Percentiles rank a stretch among this genome's conserved stretches.
Conservation (phyloP, 108 stramenopile species). For the Nitzschia sp. region DNA sequence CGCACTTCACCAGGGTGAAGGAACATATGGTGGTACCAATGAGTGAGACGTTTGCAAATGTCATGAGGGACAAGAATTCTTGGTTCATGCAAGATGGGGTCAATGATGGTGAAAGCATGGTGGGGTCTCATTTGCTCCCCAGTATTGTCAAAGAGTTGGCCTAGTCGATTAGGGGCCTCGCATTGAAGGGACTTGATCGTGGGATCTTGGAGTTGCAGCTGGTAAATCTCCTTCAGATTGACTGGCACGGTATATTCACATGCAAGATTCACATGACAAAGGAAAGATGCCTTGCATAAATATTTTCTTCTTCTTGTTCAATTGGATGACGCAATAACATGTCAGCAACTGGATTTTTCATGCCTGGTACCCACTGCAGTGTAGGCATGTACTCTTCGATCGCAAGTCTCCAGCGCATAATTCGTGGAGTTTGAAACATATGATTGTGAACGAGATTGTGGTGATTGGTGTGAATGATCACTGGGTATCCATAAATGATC, state of each 20-base stretch:
- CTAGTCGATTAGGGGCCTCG: background rate
- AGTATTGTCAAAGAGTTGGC: background rate
- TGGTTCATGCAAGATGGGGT: background rate
- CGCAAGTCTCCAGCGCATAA: conserved; percentile 30
- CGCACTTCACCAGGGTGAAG: conserved; percentile 32
- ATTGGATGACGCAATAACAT: conserved; percentile 9
- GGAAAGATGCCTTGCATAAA: background rate
- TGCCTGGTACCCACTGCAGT: conserved; percentile 15
- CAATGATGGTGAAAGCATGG: background rate
- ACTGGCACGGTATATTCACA: background rate
- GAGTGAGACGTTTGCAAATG: conserved; percentile 4
- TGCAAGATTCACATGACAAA: background rate
- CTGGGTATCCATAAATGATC: too few species aligned
- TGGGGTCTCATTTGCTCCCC: background rate
- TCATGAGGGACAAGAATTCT: background rate
- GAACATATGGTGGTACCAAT: conserved; percentile 26
- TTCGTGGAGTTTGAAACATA: background rate
- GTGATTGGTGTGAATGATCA: conserved; percentile 19
- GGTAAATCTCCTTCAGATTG: background rate
- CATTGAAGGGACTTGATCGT: background rate
- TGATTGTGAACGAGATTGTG: conserved; percentile 10
- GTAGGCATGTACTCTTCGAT: conserved; percentile 39
- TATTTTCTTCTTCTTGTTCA: background rate
- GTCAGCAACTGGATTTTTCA: conserved; percentile 31
- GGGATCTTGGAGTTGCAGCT: background rate